A percentile compares a stretch with the other conserved stretches of the same genome.
Conservation (phyloP, 352 stramenopile genomes). For the Globisporangium canariense region DNA sequence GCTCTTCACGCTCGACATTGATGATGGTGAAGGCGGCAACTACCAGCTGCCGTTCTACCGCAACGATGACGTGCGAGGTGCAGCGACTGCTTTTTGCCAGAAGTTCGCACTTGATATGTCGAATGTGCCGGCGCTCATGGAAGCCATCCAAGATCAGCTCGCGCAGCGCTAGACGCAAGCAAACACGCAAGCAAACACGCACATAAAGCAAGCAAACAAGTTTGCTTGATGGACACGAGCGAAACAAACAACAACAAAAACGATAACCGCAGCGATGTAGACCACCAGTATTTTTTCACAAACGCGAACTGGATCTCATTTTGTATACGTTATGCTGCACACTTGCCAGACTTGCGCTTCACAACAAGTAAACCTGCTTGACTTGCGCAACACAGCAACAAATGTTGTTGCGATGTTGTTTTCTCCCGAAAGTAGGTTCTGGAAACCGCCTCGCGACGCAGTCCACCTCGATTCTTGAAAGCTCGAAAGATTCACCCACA, state of each 20-base stretch:
- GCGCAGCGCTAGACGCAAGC: constrained; percentile 23
- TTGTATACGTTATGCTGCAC: constrained; percentile 4
- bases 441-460: background rate
- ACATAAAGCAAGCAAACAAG: background rate
- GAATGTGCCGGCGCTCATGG: constrained; percentile 56
- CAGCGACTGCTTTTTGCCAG: constrained; percentile 57
- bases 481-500: no score
- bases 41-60: constrained; percentile 43
- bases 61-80: constrained; percentile 43
- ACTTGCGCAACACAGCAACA: background rate
- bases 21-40: constrained; percentile 45
- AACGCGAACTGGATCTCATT: background rate
- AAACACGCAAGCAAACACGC: background rate
- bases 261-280: background rate
- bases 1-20: constrained; percentile 73
- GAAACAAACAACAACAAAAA: background rate
- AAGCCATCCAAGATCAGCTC: constrained; percentile 53
- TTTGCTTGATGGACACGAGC: background rate
- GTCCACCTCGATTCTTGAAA: background rate
- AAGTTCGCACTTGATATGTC: constrained; percentile 45
- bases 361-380: no score
- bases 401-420: background rate
- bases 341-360: background rate
- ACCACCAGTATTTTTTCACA: background rate
- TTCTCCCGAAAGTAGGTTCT: background rate